Evolutionary conservation across 1,284 basidiomycete species (phyloP).

Genomic region (Gymnopus androsaceus): DNA sequence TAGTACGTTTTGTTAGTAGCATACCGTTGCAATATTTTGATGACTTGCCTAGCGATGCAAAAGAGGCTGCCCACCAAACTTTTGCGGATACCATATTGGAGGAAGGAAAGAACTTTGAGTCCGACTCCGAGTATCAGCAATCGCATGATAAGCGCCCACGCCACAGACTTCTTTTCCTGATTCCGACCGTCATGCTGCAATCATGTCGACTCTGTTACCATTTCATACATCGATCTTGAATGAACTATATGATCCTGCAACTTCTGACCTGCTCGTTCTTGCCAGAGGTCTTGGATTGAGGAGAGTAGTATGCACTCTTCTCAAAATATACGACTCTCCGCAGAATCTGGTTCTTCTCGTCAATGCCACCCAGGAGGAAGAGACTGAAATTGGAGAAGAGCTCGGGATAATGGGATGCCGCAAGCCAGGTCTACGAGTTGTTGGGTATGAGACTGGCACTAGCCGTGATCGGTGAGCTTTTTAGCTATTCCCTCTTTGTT

Average conservation of each 20-base stretch:
- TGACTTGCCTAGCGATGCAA: neutral
- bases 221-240: slow-evolving; percentile 69
- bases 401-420: slow-evolving; percentile 90
- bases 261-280: slow-evolving; percentile 81
- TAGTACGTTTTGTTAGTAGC: neutral
- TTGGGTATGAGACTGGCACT: slow-evolving; percentile 79
- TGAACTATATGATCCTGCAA: slow-evolving; percentile 73
- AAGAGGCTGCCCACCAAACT: neutral
- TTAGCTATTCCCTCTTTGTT: neutral
- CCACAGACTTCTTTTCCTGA: too few species aligned
- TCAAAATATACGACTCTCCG: slow-evolving; percentile 92
- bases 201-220: slow-evolving; percentile 55
- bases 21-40: neutral
- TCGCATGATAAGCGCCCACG: too few species aligned
- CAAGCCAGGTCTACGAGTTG: slow-evolving; percentile 81
- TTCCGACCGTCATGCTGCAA: too few species aligned
- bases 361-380: slow-evolving; percentile 87
- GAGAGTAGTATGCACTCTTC: slow-evolving; percentile 78
- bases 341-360: slow-evolving; percentile 85
- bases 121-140: too few species aligned
- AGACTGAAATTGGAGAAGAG: slow-evolving; percentile 89
- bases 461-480: slow-evolving; percentile 73
- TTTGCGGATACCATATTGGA: neutral
- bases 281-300: slow-evolving; percentile 88
- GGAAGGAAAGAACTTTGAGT: neutral